A percentile compares a stretch with the other conserved stretches of the same genome.
phyloP scores from a whole-genome alignment of 148 eudicot genomes.

The Silene conica region DNA sequence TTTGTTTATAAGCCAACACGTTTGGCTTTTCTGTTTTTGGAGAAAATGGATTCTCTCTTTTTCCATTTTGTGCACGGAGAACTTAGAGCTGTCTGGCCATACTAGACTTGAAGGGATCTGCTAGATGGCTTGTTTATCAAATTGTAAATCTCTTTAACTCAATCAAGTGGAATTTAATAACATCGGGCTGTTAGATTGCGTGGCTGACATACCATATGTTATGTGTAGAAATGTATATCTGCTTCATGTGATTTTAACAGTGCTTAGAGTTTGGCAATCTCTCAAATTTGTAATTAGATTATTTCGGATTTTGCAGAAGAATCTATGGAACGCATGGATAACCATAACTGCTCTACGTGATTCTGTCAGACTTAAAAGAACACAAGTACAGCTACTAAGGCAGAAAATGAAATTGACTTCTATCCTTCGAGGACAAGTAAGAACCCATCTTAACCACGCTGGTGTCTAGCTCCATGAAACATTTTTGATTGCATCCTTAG shows the following conservation, averaged over 20 bases:
- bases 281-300: background rate
- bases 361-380: slow-evolving; percentile 73
- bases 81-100: background rate
- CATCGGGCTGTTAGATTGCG: background rate
- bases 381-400: slow-evolving; percentile 68
- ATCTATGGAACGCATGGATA: slow-evolving; percentile 94
- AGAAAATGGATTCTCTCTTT: background rate
- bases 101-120: background rate
- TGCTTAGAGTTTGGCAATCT: background rate
- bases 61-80: background rate
- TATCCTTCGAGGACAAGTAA: slow-evolving; percentile 82
- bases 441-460: slow-evolving; percentile 16
- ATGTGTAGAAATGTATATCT: background rate
- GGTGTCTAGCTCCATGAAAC: background rate
- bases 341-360: slow-evolving; percentile 78
- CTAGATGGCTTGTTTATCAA: background rate
- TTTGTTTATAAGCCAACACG: background rate
- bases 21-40: background rate
- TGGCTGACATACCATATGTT: background rate
- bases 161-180: too few relatives aligned
- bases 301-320: slow-evolving; percentile 48
- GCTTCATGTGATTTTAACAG: background rate
- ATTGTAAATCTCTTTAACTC: background rate
- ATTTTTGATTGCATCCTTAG: background rate
- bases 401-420: slow-evolving; percentile 87